Conservation (phyloP, 345 rosid species). For the Gossypium turneri region DNA sequence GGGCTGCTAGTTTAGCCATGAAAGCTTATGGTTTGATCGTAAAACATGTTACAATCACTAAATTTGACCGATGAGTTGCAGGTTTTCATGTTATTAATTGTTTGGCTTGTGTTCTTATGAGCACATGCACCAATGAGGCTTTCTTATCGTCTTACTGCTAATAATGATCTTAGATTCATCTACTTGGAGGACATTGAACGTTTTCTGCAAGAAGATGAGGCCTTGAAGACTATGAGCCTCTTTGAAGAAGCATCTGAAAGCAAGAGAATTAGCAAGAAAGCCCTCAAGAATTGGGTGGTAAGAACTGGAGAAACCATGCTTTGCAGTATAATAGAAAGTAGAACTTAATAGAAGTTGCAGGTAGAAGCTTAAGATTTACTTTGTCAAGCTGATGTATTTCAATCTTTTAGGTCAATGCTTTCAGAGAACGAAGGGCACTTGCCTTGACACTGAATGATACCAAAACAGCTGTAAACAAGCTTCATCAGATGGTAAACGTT, state of each 20-base stretch:
- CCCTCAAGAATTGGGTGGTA: slow-evolving; percentile 89
- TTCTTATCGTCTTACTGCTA: neutral
- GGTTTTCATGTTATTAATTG: neutral
- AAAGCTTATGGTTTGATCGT: neutral
- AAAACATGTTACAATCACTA: neutral
- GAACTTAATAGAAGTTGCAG: neutral
- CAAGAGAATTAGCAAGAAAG: slow-evolving; percentile 53
- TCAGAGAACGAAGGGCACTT: slow-evolving; percentile 83
- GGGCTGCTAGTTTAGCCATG: neutral
- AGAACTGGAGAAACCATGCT: slow-evolving; percentile 21
- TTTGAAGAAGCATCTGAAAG: slow-evolving; percentile 52
- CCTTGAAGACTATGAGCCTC: slow-evolving; percentile 48
- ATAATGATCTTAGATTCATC: slow-evolving; percentile 47
- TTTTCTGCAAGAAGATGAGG: slow-evolving; percentile 65
- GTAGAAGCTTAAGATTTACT: neutral
- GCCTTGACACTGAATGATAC: slow-evolving; percentile 83
- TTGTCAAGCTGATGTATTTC: neutral
- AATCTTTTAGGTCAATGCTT: slow-evolving; percentile 62
- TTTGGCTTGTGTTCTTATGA: neutral
- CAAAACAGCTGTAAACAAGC: slow-evolving; percentile 84
- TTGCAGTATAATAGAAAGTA: neutral
- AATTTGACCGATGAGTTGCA: neutral
- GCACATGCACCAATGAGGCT: neutral
- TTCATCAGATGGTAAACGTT: slow-evolving; percentile 54
- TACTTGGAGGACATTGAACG: slow-evolving; percentile 60